Conservation (phyloP, 768 basidiomycete genomes). For the Dictyophora rubrovolvata region DNA sequence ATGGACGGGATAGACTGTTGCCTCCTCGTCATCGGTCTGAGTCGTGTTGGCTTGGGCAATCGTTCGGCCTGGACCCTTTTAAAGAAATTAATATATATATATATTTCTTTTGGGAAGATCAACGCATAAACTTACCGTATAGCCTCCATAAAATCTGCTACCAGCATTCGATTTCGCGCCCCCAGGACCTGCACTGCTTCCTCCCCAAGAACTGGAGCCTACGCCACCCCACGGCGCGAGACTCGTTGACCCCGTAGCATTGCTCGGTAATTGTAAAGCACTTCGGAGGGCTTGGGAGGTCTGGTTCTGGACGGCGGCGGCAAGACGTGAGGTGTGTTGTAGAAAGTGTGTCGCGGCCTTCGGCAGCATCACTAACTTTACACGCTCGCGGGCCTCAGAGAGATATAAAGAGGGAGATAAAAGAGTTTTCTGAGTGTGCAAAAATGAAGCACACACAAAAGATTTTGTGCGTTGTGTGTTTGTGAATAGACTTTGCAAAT, state of each 20-base stretch:
- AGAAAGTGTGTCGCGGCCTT: constrained; percentile 74
- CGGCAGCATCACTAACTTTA: constrained; percentile 49
- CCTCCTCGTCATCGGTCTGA: constrained; percentile 53
- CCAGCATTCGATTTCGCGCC: constrained; percentile 65
- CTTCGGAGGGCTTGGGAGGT: constrained; percentile 58
- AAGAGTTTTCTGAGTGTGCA: background rate
- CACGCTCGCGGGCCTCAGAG: background rate
- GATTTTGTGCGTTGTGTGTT: background rate
- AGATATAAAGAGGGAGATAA: background rate
- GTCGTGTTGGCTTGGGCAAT: constrained; percentile 60
- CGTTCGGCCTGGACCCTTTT: constrained; percentile 56
- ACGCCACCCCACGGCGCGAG: constrained; percentile 34
- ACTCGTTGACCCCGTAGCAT: constrained; percentile 24
- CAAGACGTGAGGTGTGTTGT: constrained; percentile 67
- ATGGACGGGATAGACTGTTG: constrained; percentile 25
- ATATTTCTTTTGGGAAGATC: constrained; percentile 9
- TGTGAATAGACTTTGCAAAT: background rate
- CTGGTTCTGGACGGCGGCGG: constrained; percentile 66
- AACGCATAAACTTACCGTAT: constrained; percentile 36
- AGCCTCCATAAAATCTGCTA: constrained; percentile 59
- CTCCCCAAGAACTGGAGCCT: constrained; percentile 39
- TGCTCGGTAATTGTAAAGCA: constrained; percentile 53
- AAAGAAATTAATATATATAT: background rate
- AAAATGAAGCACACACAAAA: background rate
- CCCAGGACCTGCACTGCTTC: constrained; percentile 55